Conservation (phyloP, 768 basidiomycete species). For the Termitomyces sp. region DNA sequence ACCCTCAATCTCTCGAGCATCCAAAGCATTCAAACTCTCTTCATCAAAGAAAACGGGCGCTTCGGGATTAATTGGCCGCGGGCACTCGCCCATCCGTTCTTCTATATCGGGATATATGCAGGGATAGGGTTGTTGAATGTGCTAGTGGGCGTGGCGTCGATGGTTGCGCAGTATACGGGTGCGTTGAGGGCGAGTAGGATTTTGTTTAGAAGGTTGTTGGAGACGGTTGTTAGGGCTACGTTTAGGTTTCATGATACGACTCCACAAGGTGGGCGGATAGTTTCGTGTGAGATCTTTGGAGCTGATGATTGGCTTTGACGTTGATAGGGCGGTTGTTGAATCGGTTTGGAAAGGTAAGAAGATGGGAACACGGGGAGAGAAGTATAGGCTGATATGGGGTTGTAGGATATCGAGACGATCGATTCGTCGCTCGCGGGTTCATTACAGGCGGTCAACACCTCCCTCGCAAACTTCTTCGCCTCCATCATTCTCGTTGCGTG, state of each 20-base stretch:
- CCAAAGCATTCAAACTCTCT: constrained; percentile 15
- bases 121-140: constrained; percentile 54
- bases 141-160: constrained; percentile 43
- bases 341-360: constrained; percentile 66
- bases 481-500: constrained; percentile 73
- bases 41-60: constrained; percentile 19
- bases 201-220: constrained; percentile 56
- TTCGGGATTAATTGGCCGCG: constrained; percentile 41
- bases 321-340: constrained; percentile 76
- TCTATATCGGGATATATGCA: constrained; percentile 70
- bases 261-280: constrained; percentile 54
- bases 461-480: constrained; percentile 73
- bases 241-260: constrained; percentile 87
- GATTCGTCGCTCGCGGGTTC: constrained; percentile 70
- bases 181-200: constrained; percentile 47
- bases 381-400: neutral
- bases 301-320: neutral
- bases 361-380: neutral
- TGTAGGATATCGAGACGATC: constrained; percentile 80
- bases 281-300: neutral
- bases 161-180: constrained; percentile 59
- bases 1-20: constrained; percentile 18
- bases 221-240: constrained; percentile 73
- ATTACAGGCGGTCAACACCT: constrained; percentile 74
- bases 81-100: constrained; percentile 61